Conservation (phyloP, 441 rosid genomes). For the Gossypium davidsonii region DNA sequence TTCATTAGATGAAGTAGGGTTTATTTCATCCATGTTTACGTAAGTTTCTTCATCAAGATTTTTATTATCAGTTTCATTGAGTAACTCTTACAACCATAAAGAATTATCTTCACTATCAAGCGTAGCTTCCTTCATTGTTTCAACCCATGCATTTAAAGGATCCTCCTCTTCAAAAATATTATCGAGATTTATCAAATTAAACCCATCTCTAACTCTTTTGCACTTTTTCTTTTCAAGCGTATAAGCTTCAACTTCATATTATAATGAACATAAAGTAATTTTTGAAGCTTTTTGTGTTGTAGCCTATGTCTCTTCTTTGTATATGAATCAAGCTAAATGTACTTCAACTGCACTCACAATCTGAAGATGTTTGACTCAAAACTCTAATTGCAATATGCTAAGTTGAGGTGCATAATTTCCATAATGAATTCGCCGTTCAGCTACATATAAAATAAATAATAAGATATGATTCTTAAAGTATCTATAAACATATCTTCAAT, state of each 20-base stretch:
- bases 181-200: neutral
- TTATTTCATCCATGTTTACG: neutral
- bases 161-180: neutral
- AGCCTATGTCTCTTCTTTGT: too few relatives aligned
- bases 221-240: neutral
- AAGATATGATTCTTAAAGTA: too few relatives aligned
- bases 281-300: neutral
- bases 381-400: too few relatives aligned
- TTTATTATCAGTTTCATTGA: neutral
- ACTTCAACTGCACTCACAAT: too few relatives aligned
- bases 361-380: too few relatives aligned
- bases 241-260: neutral
- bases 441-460: too few relatives aligned
- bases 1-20: neutral
- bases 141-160: neutral
- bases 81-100: neutral
- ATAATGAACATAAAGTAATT: neutral
- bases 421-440: too few relatives aligned
- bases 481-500: too few relatives aligned
- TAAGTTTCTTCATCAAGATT: neutral
- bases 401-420: too few relatives aligned
- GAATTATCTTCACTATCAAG: neutral
- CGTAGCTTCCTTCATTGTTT: neutral
- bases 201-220: neutral
- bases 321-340: too few relatives aligned